These are phyloP conservation scores for Stephania yunnanensis DNA, from an alignment of 164 flowering plant species.

Conservation along the genomic window DNA sequence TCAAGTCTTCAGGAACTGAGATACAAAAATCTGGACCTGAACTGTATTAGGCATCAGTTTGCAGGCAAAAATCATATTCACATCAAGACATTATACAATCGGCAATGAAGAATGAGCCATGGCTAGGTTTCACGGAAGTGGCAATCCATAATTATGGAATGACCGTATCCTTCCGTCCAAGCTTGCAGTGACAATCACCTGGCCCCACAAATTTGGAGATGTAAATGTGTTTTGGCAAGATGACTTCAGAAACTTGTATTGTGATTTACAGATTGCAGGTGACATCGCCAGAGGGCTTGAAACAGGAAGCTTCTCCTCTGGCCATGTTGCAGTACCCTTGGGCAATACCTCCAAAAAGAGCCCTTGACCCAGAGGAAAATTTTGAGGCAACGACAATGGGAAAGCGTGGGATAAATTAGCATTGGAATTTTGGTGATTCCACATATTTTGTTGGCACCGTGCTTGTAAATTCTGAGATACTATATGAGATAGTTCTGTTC, in stretches of 20 bases:
- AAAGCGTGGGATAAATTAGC: constrained; percentile 19
- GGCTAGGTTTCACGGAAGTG: constrained; percentile 34
- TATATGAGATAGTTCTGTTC: constrained; percentile 19
- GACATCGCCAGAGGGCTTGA: constrained; percentile 18
- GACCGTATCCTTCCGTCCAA: constrained; percentile 80
- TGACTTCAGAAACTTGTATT: constrained; percentile 53
- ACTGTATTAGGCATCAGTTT: too few species aligned
- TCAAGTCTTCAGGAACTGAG: background rate
- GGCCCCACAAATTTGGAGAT: constrained; percentile 71
- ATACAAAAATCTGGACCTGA: too few species aligned
- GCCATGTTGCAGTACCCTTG: constrained; percentile 77
- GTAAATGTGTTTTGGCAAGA: constrained; percentile 41
- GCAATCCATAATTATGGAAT: constrained; percentile 77
- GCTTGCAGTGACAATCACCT: constrained; percentile 79
- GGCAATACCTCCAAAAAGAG: constrained; percentile 42
- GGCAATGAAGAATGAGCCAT: background rate
- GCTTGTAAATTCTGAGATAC: constrained; percentile 6
- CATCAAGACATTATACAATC: background rate
- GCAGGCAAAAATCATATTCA: background rate
- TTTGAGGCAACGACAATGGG: constrained; percentile 33
- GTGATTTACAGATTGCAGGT: constrained; percentile 38
- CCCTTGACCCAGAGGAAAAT: constrained; percentile 38
- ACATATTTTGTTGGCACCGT: constrained; percentile 15
- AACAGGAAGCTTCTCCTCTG: constrained; percentile 61
- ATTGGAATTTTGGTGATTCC: constrained; percentile 16